A percentile compares a stretch with the other conserved stretches of the same genome.
These are phyloP conservation scores for Fusarium proliferatum DNA, from an alignment of 2,329 filamentous ascomycete species.

Conservation along the genomic window DNA sequence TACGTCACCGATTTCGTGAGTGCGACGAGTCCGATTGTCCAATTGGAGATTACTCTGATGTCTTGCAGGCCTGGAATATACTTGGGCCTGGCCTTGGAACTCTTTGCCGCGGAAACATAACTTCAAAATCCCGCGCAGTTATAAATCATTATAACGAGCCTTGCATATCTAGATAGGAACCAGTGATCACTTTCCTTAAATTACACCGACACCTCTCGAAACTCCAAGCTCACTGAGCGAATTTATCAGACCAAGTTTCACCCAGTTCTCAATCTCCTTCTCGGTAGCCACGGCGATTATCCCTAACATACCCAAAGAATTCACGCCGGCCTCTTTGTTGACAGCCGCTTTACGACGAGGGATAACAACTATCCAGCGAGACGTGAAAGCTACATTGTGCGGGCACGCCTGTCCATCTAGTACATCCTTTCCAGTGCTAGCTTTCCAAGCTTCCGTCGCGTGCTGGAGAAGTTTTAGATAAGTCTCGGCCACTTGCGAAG, in stretches of 20 bases:
- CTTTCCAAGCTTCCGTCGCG: not conserved
- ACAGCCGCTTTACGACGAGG: not conserved
- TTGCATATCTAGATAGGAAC: fast-evolving
- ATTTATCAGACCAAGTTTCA: not conserved
- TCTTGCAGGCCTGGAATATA: not conserved
- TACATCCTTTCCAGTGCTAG: not conserved
- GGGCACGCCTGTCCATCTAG: not conserved
- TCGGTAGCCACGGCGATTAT: not conserved
- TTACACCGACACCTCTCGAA: fast-evolving
- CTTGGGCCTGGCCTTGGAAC: not conserved
- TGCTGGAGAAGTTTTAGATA: not conserved
- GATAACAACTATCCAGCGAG: not conserved
- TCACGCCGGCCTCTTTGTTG: slow-evolving; percentile 1
- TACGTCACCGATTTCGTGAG: not conserved
- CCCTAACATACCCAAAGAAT: slow-evolving; percentile 1
- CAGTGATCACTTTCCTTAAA: not conserved
- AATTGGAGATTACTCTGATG: not conserved
- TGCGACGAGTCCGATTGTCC: not conserved
- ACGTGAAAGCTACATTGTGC: slow-evolving; percentile 3
- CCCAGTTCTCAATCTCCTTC: slow-evolving; percentile 1
- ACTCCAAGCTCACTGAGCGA: not conserved
- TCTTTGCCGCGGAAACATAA: not conserved
- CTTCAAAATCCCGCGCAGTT: not conserved
- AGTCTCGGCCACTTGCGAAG: not conserved
- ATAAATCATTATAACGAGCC: not conserved